Base-by-base conservation (phyloP, 2,329 filamentous ascomycete species). In the Aspergillus terreus region DNA sequence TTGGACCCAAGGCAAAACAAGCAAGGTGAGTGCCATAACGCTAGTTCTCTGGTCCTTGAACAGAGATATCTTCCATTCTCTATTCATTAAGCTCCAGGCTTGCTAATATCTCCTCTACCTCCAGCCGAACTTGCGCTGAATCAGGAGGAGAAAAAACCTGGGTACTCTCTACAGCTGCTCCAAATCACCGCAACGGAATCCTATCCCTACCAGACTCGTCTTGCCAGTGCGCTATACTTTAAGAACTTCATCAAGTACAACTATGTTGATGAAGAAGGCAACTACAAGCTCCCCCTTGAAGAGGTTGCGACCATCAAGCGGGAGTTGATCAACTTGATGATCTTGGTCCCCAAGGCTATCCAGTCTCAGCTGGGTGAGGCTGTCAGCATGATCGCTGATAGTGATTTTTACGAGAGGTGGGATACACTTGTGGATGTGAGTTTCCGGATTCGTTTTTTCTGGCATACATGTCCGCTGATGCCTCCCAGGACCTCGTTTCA, bases 221-320 rank as follows among this genome's bases (percentile, higher is more conserved):
- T 99, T 40, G 84, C 92, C 6, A 90, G 88, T 64, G 90, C 94
- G 25, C 81, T 99, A 54, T 94, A 89, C 77, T 99, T 99, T 82
- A 99, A 99, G 76, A 99, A 99, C 78, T 95, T 96, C 72, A 91
- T 99, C 67, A 88, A 88, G 72, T 84, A 88, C 68, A 94, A 91
- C 78, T 99, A 95, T 84, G 89, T 90, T 78, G 90, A 97, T 71
- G 92, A 96, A 68, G 89, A 96, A 74, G 92, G 94, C 67, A 87
- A 88, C 71, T 94, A 99, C 79, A 94, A 92, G 75, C 82, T 99
- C 35, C 84, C 88, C 11, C 70, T 79, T 55, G 82, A 89, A 60
- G 94, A 97, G 77, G 92, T 99, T 35, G 75, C 78, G 25, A 89
- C 89, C 41, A 96, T 99, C 78, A 99, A 99, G 77, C 84, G 85